phyloP scores from a whole-genome alignment of 306 rosid genomes.

The Quercus engelmannii region DNA sequence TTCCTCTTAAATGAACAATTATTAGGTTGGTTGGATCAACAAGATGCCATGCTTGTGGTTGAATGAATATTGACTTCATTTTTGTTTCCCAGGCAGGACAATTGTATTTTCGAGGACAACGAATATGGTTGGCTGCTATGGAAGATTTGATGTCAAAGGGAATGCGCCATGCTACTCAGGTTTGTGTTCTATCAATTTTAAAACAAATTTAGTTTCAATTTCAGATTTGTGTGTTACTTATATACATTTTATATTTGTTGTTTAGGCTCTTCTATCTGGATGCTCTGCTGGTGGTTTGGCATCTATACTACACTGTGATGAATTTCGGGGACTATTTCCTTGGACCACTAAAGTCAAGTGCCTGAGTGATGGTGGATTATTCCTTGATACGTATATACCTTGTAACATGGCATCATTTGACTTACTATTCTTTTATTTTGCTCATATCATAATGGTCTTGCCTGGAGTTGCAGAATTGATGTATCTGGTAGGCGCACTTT shows the following conservation, averaged over 20 bases:
- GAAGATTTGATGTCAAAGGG: conserved; percentile 73
- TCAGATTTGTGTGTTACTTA: neutral
- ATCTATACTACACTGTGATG: conserved; percentile 84
- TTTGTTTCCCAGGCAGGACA: conserved; percentile 52
- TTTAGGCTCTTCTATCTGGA: conserved; percentile 84
- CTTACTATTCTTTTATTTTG: conserved; percentile 3
- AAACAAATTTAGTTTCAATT: neutral
- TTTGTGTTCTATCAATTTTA: conserved; percentile 8
- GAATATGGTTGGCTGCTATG: conserved; percentile 81
- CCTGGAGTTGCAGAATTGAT: conserved; percentile 56
- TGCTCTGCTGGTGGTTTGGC: conserved; percentile 97
- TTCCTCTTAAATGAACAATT: too few species aligned
- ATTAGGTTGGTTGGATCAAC: neutral
- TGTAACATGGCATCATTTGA: conserved; percentile 25
- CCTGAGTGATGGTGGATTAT: conserved; percentile 81
- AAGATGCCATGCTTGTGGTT: neutral
- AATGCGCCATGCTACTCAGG: conserved; percentile 72
- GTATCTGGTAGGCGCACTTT: conserved; percentile 76
- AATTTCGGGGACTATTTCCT: conserved; percentile 60
- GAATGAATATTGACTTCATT: conserved; percentile 10
- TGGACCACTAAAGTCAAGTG: conserved; percentile 67
- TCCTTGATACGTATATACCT: conserved; percentile 67
- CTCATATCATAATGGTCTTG: conserved; percentile 5
- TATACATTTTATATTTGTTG: neutral
- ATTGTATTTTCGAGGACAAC: conserved; percentile 84